Evolutionary conservation across 129 eudicot genomes (phyloP), one percentile per base, ranked within the genome.

Genomic region (Rutidosis leptorrhynchoides): DNA sequence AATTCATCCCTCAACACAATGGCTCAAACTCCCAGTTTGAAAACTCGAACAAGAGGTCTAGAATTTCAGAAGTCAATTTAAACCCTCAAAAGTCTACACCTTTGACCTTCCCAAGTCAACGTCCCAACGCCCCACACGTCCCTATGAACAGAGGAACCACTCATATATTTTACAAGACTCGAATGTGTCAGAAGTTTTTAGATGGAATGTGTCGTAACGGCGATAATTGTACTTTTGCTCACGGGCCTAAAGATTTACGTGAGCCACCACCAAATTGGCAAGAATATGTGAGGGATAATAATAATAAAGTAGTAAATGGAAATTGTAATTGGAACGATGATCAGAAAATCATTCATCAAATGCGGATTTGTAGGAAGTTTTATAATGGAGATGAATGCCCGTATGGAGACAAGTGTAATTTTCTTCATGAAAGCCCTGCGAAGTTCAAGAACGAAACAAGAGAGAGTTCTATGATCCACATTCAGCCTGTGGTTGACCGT

Each of bases 181-280:
- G 95, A 7, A 65, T 86, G 63, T 94, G 99, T 45, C 81, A 79
- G 15, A 84, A 74, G 63, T 94, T 94, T 71, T 40, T 72, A 59
- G 79, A 81, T 35, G 97, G 93, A 15, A 78, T 51, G 21, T 94
- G 97, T 66, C 60, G 61, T 24, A 89, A 89, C 66, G 99, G 93
- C 1, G 90, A 82, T 40, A 51, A 54, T 32, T 94, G 99, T 60
- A 74, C 81, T 3, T 94, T 82, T 24, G 99, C 99, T 12, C 99
- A 94, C 28, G 99, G 99, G 4, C n/a, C 43, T 2, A 77, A 84
- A 5, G 99, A 94, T 67, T 49, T 89, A 62, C 86, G 90, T 9
- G 82, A 86, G 35, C 95, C 95, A 3, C 99, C 96, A 0, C 93
- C 87, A 5, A 89, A 93, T 60, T 93, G 99, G 99, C 89, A 82